phyloP scores from a whole-genome alignment of 768 basidiomycete species.

The Pleurotus tuoliensis region DNA sequence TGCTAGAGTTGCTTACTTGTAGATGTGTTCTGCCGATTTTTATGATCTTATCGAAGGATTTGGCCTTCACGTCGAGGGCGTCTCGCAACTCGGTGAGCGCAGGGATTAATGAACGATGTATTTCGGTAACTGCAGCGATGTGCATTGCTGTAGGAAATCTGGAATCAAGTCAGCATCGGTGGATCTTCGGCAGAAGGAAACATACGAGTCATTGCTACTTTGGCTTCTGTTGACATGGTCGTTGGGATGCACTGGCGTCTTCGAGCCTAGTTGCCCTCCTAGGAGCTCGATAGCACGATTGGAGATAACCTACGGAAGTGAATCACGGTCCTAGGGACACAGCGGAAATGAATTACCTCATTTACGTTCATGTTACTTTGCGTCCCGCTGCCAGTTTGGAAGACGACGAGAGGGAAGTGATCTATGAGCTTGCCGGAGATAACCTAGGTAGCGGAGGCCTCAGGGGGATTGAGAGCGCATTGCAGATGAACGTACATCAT shows the following conservation, averaged over 20 bases:
- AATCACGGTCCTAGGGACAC: background rate
- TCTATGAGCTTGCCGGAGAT: constrained; percentile 93
- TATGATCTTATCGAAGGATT: constrained; percentile 86
- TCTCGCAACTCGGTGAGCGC: constrained; percentile 81
- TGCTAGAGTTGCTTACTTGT: constrained; percentile 42
- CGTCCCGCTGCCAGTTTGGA: constrained; percentile 98
- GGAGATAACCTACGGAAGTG: constrained; percentile 76
- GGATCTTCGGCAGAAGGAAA: background rate
- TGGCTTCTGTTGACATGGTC: constrained; percentile 99
- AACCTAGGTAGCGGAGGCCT: constrained; percentile 50
- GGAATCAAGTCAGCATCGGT: background rate
- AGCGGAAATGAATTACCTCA: constrained; percentile 51
- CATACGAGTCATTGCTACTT: constrained; percentile 94
- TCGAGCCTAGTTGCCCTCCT: constrained; percentile 92
- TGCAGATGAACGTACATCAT: constrained; percentile 60
- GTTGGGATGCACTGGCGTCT: constrained; percentile 97
- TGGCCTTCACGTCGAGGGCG: constrained; percentile 78
- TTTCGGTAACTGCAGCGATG: constrained; percentile 90
- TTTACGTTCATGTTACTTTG: constrained; percentile 99
- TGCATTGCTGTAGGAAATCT: constrained; percentile 99
- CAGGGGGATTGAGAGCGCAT: background rate
- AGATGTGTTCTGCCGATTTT: constrained; percentile 99
- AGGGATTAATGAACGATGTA: constrained; percentile 75
- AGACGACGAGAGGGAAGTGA: constrained; percentile 97
- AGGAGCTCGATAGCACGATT: constrained; percentile 97